Base-by-base conservation (phyloP, 257 asterid species). In the Rehmannia glutinosa region DNA sequence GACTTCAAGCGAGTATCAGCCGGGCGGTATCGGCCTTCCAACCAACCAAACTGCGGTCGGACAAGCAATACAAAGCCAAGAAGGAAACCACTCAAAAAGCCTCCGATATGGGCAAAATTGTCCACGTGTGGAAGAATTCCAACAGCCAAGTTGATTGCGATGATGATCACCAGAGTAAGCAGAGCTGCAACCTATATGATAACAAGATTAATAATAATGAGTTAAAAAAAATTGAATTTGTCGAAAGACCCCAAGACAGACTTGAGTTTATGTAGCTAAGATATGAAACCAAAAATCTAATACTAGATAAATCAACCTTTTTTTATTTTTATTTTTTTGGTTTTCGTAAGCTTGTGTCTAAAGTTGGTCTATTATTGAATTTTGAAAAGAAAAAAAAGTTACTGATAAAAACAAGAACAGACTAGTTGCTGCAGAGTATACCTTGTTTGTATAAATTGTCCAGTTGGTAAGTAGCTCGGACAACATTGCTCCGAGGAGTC, bases 401-500 rank as follows among this genome's bases (percentile, higher is more conserved):
- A n/a, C n/a, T n/a, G n/a, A 19, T 15, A 42, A 8, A 16, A 51
- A 20, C 25, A 30, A 19, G 84, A 70, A 85, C 73, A 17, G 45
- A 59, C 1, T 0, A 33, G 21, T 8, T 41, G 38, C 16, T 23
- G 39, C 23, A 33, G 11, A 19, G 12, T 70, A 49, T 50, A 90
- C 99, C 97, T 94, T 94, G 73, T 94, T 91, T 45, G 97, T 76
- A 60, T 94, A 94, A 58, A 94, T 94, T 11, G 93, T 81, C 99
- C 99, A 94, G 82, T 94, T 94, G 58, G 98, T 88, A 45, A 94
- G 87, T 46, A 94, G 68, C 78, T 94, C 99, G 0, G 99, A 84
- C 13, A 94, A 32, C 99, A 94, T 94, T 47, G 98, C 99, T 55
- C 99, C 99, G 47, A 94, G 96, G 73, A 94, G 98, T 45, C 99